Conservation (phyloP, 2,329 filamentous ascomycete genomes). For the Aspergillus vadensis region DNA sequence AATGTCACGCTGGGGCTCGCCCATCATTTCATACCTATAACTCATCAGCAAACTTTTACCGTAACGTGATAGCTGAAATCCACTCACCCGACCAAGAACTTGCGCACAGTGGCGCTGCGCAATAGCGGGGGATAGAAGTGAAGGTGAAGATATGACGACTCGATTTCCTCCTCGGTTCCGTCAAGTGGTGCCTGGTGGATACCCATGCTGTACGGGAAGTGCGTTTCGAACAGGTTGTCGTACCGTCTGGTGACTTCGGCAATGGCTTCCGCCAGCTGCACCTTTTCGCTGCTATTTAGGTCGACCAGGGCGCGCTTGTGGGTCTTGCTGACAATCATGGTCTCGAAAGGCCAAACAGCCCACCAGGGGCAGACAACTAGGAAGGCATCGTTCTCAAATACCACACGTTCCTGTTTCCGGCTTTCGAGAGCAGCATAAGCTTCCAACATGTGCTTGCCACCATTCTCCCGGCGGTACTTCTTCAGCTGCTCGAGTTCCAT, state of each 20-base stretch:
- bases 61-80: background rate
- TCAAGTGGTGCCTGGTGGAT: slow-evolving; percentile 92
- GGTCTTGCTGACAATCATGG: slow-evolving; percentile 80
- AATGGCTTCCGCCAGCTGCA: slow-evolving; percentile 77
- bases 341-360: slow-evolving; percentile 96
- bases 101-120: slow-evolving; percentile 88
- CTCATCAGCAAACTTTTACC: slow-evolving; percentile 15
- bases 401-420: slow-evolving; percentile 78
- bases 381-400: slow-evolving; percentile 85
- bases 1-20: slow-evolving; percentile 96
- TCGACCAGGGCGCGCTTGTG: slow-evolving; percentile 86
- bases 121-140: slow-evolving; percentile 96
- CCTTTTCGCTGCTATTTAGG: slow-evolving; percentile 69
- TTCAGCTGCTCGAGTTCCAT: slow-evolving; percentile 76
- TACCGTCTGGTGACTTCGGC: slow-evolving; percentile 88
- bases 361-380: slow-evolving; percentile 94
- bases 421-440: slow-evolving; percentile 87
- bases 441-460: slow-evolving; percentile 72
- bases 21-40: slow-evolving; percentile 80
- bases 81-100: slow-evolving; percentile 81
- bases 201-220: slow-evolving; percentile 95
- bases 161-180: slow-evolving; percentile 78
- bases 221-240: slow-evolving; percentile 95
- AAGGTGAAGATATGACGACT: slow-evolving; percentile 89
- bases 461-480: slow-evolving; percentile 74